Conservation (phyloP, 371 early-diverging fungal genomes). For the Mortierella sp. region DNA sequence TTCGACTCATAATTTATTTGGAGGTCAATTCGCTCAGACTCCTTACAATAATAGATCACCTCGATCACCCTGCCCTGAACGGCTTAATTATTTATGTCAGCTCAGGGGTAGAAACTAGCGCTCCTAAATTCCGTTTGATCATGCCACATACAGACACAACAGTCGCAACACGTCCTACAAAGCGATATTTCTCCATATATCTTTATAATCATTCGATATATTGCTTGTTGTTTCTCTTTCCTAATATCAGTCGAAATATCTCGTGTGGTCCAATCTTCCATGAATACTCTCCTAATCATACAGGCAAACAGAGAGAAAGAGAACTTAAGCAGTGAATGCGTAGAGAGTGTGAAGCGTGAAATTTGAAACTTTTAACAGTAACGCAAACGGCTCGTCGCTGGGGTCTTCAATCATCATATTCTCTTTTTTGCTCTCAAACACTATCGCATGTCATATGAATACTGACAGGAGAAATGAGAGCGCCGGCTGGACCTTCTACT, state of each 20-base stretch:
- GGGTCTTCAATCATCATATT: not conserved
- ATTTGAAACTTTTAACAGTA: not conserved
- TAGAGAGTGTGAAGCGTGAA: not conserved
- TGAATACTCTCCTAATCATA: not conserved
- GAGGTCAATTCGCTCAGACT: too few species aligned
- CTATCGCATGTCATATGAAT: conserved; percentile 7
- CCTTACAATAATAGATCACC: too few species aligned
- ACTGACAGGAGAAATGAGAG: not conserved
- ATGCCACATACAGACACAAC: not conserved
- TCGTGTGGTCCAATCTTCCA: not conserved
- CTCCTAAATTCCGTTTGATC: not conserved
- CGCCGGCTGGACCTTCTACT: not conserved
- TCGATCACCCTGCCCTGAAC: too few species aligned
- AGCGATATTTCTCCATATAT: not conserved
- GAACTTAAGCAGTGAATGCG: not conserved
- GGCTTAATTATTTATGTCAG: too few species aligned
- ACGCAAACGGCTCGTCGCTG: not conserved
- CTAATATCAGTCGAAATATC: too few species aligned
- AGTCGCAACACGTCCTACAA: not conserved
- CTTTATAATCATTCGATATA: not conserved
- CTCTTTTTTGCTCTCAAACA: conserved; percentile 3
- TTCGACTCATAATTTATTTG: too few species aligned
- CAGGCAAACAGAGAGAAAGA: not conserved
- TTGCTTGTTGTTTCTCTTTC: not conserved
- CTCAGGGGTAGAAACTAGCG: too few species aligned